These are phyloP conservation scores for Yarrowia galli DNA, from an alignment of 1,139 yeast genomes.

Conservation along the genomic window DNA sequence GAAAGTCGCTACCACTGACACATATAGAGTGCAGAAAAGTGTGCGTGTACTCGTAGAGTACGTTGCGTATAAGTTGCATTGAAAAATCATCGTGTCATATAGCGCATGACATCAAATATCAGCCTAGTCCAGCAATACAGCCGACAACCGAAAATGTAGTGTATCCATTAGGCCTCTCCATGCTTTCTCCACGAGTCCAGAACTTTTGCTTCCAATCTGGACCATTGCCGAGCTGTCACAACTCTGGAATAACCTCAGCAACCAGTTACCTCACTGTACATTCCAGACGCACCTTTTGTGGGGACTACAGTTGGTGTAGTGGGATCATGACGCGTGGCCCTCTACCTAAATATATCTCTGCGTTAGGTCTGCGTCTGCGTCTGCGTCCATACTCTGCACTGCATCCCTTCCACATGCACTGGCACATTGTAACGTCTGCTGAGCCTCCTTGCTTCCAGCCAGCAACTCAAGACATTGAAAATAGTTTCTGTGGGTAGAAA, in stretches of 20 bases:
- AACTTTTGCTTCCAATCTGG: background rate
- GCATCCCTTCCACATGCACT: background rate
- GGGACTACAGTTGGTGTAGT: background rate
- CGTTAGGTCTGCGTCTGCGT: background rate
- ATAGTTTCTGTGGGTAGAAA: too few species aligned
- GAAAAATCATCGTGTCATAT: too few species aligned
- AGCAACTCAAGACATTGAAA: too few species aligned
- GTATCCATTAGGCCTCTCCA: too few species aligned
- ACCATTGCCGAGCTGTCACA: too few species aligned
- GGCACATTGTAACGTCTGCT: background rate
- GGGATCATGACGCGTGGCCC: background rate
- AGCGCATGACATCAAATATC: too few species aligned
- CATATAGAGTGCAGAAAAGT: background rate
- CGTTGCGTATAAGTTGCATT: too few species aligned
- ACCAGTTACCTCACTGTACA: constrained; percentile 20
- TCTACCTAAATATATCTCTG: constrained; percentile 15
- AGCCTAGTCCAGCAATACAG: too few species aligned
- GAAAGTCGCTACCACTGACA: background rate
- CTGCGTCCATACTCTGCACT: background rate
- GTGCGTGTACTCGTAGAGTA: background rate
- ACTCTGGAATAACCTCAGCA: constrained; percentile 5
- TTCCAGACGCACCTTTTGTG: constrained; percentile 23
- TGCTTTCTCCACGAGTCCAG: too few species aligned
- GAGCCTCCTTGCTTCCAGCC: background rate
- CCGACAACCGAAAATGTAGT: too few species aligned